Evolutionary conservation across 495 filamentous ascomycete genomes (phyloP).

Genomic region (Xylaria nigripes): DNA sequence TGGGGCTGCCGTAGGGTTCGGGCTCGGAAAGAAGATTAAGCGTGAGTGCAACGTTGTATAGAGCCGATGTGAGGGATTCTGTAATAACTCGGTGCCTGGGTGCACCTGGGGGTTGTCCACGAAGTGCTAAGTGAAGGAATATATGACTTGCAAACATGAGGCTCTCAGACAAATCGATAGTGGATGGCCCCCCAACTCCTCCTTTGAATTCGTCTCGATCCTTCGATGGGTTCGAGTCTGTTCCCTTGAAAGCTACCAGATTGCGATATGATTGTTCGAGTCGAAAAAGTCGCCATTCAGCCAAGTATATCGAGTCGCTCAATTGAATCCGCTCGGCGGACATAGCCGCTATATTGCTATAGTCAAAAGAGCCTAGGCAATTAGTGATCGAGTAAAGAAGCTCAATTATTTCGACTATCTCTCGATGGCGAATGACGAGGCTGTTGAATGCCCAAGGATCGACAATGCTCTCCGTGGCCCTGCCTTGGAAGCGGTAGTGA

Average conservation of each 20-base stretch:
- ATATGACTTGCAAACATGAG: conserved; percentile 21
- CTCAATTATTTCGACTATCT: conserved; percentile 22
- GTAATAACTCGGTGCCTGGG: conserved; percentile 19
- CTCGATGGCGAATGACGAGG: conserved; percentile 16
- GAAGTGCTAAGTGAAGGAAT: conserved; percentile 23
- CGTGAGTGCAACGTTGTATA: conserved; percentile 16
- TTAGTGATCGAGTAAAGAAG: conserved; percentile 21
- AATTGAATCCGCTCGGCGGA: conserved; percentile 19
- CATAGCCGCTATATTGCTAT: conserved; percentile 17
- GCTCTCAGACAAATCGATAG: conserved; percentile 21
- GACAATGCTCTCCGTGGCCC: conserved; percentile 15
- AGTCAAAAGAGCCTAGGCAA: conserved; percentile 24
- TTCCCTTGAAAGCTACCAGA: conserved; percentile 7
- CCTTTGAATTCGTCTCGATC: conserved; percentile 4
- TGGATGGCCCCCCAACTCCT: conserved; percentile 6
- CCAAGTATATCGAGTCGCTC: conserved; percentile 26
- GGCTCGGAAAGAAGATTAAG: conserved; percentile 19
- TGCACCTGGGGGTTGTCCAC: conserved; percentile 24
- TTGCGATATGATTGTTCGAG: conserved; percentile 16
- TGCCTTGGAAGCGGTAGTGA: conserved; percentile 18
- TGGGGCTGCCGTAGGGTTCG: conserved; percentile 11
- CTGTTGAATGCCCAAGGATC: conserved; percentile 11
- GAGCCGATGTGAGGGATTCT: conserved; percentile 20
- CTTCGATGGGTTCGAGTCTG: conserved; percentile 9
- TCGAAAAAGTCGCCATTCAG: conserved; percentile 25